These are phyloP conservation scores for Trichoderma gamsii DNA, from an alignment of 495 filamentous ascomycete species.

Conservation along the genomic window DNA sequence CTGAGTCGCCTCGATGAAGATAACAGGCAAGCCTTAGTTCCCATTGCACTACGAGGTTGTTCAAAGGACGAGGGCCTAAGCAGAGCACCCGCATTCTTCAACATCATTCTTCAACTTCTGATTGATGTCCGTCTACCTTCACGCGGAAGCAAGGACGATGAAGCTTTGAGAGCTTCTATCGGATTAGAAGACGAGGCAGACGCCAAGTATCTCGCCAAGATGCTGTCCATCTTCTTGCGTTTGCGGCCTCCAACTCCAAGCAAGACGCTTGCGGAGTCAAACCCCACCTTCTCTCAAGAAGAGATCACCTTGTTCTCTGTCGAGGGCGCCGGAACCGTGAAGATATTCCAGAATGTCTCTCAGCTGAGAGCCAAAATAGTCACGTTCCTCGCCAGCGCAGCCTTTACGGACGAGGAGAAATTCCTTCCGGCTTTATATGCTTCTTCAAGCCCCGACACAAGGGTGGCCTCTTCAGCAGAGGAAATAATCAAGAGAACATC, in stretches of 20 bases:
- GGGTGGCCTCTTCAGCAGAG: conserved; percentile 72
- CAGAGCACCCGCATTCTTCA: conserved; percentile 72
- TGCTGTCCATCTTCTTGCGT: conserved; percentile 13
- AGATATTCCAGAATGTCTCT: conserved; percentile 46
- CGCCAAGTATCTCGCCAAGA: conserved; percentile 60
- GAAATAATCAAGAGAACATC: conserved; percentile 74
- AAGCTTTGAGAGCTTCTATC: conserved; percentile 55
- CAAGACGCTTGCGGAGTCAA: conserved; percentile 39
- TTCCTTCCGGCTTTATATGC: conserved; percentile 81
- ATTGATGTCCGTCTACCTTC: conserved; percentile 63
- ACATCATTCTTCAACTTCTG: conserved; percentile 71
- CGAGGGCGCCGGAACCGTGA: conserved; percentile 57
- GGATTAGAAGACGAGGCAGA: conserved; percentile 60
- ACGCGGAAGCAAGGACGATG: conserved; percentile 73
- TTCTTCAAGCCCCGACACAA: conserved; percentile 72
- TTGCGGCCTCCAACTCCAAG: not conserved
- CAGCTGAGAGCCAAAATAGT: conserved; percentile 41
- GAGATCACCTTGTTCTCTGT: conserved; percentile 72
- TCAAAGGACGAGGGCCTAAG: conserved; percentile 54
- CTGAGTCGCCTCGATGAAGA: conserved; percentile 57
- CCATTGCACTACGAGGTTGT: conserved; percentile 66
- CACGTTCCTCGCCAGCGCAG: conserved; percentile 72
- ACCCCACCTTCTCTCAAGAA: conserved; percentile 61
- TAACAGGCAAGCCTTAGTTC: conserved; percentile 54
- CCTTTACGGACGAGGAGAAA: conserved; percentile 71